phyloP scores from a whole-genome alignment of 805 yeast genomes.

The Brettanomyces naardenensis region DNA sequence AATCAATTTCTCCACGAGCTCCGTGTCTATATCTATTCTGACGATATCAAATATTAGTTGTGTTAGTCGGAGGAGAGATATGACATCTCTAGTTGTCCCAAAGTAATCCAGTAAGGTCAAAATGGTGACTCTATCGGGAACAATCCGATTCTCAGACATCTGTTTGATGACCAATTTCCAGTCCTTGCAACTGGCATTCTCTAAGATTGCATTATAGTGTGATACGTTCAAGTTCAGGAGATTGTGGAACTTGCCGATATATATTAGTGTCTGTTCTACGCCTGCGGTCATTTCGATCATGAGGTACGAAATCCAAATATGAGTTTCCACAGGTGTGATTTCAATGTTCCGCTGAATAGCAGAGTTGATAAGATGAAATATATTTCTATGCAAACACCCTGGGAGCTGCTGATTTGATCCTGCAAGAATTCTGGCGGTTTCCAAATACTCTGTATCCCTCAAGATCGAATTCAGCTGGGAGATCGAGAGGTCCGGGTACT shows the following conservation, averaged over 20 bases:
- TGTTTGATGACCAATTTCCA: background rate
- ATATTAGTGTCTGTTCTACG: background rate
- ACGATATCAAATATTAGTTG: background rate
- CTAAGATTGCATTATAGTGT: conserved; percentile 1
- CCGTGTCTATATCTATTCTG: conserved; percentile 1
- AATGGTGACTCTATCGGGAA: conserved; percentile 3
- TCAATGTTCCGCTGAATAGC: background rate
- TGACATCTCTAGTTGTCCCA: background rate
- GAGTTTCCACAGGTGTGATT: background rate
- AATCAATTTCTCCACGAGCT: background rate
- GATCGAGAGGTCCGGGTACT: background rate
- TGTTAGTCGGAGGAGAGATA: background rate
- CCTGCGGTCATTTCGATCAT: background rate
- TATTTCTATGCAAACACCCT: background rate
- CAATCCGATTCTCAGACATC: background rate
- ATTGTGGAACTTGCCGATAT: background rate
- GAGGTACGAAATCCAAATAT: background rate
- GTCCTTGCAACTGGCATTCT: background rate
- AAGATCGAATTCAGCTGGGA: background rate
- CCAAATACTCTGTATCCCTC: background rate
- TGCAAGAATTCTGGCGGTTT: no score
- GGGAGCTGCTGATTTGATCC: background rate
- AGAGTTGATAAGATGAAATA: background rate
- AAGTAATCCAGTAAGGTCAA: background rate
- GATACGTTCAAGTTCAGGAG: background rate